Percentiles rank a stretch among this genome's conserved stretches.
phyloP scores from a whole-genome alignment of 768 basidiomycete genomes.

The Exsudoporus frostii region DNA sequence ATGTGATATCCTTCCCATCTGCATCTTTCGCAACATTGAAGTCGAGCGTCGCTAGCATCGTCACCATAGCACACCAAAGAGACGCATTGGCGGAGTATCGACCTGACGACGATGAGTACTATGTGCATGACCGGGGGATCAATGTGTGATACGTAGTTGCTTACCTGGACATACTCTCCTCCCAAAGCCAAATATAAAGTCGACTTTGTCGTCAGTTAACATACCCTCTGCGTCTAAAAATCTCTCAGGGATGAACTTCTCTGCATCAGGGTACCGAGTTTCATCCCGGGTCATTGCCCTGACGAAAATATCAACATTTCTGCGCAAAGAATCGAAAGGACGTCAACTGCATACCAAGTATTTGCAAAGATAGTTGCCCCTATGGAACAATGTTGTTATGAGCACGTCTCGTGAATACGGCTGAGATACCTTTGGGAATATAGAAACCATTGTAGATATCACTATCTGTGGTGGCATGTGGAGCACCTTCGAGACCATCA shows the following conservation, averaged over 20 bases:
- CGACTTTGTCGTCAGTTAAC: conserved; percentile 8
- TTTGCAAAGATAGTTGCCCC: conserved; percentile 15
- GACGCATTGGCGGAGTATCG: conserved; percentile 5
- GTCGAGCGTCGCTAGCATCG: conserved; percentile 21
- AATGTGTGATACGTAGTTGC: not conserved
- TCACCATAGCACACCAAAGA: conserved; percentile 10
- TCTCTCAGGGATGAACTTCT: conserved; percentile 13
- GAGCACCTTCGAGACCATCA: conserved; percentile 4
- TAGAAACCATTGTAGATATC: conserved; percentile 44
- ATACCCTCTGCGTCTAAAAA: conserved; percentile 7
- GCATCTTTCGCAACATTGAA: conserved; percentile 13
- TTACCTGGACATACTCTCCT: conserved; percentile 15
- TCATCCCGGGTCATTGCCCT: conserved; percentile 23
- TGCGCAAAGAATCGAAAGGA: not conserved
- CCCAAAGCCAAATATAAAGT: conserved; percentile 18
- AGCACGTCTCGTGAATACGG: not conserved
- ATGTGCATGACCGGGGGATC: not conserved
- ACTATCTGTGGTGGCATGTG: conserved; percentile 31
- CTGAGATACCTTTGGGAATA: conserved; percentile 44
- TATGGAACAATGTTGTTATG: not conserved
- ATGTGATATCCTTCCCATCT: conserved; percentile 1
- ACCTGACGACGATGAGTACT: conserved; percentile 1
- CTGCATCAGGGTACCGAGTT: conserved; percentile 15
- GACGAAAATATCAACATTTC: not conserved
- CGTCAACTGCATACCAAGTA: conserved; percentile 4